These are phyloP conservation scores for Asclepias syriaca DNA, from an alignment of 257 asterid genomes.

Conservation along the genomic window DNA sequence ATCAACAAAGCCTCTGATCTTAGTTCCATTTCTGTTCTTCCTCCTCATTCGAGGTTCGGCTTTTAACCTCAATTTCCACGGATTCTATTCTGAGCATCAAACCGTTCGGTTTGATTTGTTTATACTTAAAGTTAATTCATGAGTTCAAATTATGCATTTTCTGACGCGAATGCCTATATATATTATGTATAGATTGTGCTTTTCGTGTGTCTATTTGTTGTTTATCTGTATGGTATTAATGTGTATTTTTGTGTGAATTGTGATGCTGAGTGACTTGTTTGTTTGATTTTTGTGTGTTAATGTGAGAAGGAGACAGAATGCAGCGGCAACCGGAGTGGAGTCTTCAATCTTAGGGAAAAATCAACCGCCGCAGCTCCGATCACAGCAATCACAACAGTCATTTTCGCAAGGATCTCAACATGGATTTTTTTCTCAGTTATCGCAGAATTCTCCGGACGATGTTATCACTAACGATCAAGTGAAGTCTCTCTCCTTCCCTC, in stretches of 20 bases:
- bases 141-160: not conserved
- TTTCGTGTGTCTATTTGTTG: not conserved
- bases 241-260: not conserved
- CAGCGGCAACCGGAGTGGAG: conserved; percentile 43
- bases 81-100: not conserved
- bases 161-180: not conserved
- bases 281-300: conserved; percentile 4
- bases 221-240: conserved; percentile 1
- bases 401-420: conserved; percentile 92
- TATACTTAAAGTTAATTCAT: not conserved
- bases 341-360: conserved; percentile 53
- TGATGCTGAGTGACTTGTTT: conserved; percentile 1
- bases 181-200: too few relatives aligned
- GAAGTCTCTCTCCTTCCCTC: conserved; percentile 13
- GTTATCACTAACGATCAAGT: conserved; percentile 56
- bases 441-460: conserved; percentile 78
- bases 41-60: conserved; percentile 76
- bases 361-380: conserved; percentile 41
- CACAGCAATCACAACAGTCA: conserved; percentile 64
- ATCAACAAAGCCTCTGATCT: conserved; percentile 90
- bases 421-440: conserved; percentile 72
- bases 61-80: not conserved
- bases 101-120: not conserved
- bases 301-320: conserved; percentile 51
- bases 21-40: conserved; percentile 87